These are phyloP conservation scores for Caryocar brasiliense DNA, from an alignment of 441 rosid species.

Conservation along the genomic window DNA sequence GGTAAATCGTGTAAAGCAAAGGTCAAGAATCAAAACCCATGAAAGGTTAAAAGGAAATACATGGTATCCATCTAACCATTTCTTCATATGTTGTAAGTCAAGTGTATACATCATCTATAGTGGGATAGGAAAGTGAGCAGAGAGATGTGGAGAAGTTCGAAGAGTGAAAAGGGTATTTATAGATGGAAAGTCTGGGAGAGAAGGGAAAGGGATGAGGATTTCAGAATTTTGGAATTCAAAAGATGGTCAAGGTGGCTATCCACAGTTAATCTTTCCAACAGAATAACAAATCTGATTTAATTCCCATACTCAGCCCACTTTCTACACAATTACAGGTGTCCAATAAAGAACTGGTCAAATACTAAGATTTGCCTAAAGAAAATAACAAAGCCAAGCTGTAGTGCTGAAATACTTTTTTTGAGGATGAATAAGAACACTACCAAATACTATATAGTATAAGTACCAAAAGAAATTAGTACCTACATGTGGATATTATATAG, in stretches of 20 bases:
- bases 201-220: background rate
- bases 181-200: background rate
- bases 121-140: too few relatives aligned
- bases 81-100: too few relatives aligned
- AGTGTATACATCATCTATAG: too few relatives aligned
- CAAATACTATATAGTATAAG: too few relatives aligned
- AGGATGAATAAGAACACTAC: too few relatives aligned
- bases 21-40: too few relatives aligned
- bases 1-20: constrained; percentile 10
- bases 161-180: constrained; percentile 1
- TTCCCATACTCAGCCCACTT: constrained; percentile 1
- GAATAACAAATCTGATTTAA: background rate
- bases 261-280: background rate
- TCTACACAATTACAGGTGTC: constrained; percentile 13
- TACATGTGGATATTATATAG: too few relatives aligned
- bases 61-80: too few relatives aligned
- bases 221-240: background rate
- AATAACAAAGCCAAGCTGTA: background rate
- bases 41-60: too few relatives aligned
- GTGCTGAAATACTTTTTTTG: too few relatives aligned
- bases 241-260: background rate
- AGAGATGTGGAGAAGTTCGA: background rate
- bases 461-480: too few relatives aligned
- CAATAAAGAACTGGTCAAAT: constrained; percentile 3
- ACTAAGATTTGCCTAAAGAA: background rate